Percentiles rank a stretch among this genome's conserved stretches.
phyloP scores from a whole-genome alignment of 805 yeast species.

The Saccharomyces jurei region DNA sequence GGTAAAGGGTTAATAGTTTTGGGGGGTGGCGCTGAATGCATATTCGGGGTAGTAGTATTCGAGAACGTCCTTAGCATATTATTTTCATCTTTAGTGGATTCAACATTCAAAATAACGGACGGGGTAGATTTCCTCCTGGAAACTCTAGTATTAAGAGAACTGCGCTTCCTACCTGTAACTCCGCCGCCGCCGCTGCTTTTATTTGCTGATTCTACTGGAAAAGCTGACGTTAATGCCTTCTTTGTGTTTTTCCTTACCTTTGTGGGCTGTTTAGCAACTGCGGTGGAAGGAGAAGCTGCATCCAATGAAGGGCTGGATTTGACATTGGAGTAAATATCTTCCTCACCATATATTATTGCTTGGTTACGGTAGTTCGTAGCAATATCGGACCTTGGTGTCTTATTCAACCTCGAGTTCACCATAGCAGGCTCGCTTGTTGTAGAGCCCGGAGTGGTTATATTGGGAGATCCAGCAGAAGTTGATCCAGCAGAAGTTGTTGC shows the following conservation, averaged over 20 bases:
- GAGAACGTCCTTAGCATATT: slow-evolving; percentile 5
- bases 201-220: not conserved
- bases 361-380: not conserved
- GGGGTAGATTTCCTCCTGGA: slow-evolving; percentile 7
- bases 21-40: slow-evolving; percentile 9
- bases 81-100: slow-evolving; percentile 3
- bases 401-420: not conserved
- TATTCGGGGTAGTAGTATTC: not conserved
- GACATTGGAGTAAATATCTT: not conserved
- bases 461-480: not conserved
- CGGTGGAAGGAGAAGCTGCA: not conserved
- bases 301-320: not conserved
- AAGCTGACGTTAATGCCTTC: not conserved
- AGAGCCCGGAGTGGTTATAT: not conserved
- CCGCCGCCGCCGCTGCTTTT: not conserved
- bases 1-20: slow-evolving; percentile 6
- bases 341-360: not conserved
- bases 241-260: not conserved
- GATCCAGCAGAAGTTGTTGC: not conserved
- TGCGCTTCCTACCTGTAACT: not conserved
- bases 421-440: not conserved
- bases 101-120: not conserved
- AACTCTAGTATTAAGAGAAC: slow-evolving; percentile 1
- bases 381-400: not conserved
- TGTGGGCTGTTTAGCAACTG: not conserved